Base-by-base conservation (phyloP, 106 monocot species). In the Acanthochlamys bracteata region DNA sequence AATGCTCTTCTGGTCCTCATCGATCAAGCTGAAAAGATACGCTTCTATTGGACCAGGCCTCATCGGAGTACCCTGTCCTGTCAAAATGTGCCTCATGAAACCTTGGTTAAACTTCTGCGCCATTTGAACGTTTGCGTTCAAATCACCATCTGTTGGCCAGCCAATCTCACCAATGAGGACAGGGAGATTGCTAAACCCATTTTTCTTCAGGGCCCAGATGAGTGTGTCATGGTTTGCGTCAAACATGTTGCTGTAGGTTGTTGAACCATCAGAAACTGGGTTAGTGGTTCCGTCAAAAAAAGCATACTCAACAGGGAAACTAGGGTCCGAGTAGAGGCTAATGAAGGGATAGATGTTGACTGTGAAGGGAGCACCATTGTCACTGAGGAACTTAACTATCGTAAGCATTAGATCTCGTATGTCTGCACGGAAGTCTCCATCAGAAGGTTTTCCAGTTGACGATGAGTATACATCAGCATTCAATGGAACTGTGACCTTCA, bases 341-440 rank as follows among this genome's bases (percentile, higher is more conserved):
- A 95, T 95, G 72, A 90, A 95, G 39, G 94, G 94, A 80, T 95
- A 95, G 33, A 87, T 90, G 64, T 95, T 95, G 69, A 86, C 87
- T 0, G 84, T 90, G 78, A 95, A 86, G 10, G 84, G 76, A 23
- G 68, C 82, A 4, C 54, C 73, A 57, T 84, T 95, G 72, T 84
- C 79, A 42, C 62, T 80, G 12, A 95, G 84, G 77, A 95, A 95
- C 52, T 79, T 77, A 24, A 90, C 77, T 11, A 95, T 87, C 17
- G 74, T 16, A 16, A 95, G 67, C 82, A 95, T 84, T 56, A 95
- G 82, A 23, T 71, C 71, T 14, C 67, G 84, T 69, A 95, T 95
- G 67, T 95, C 80, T 0, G 82, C 2, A 13, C 94, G 86, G 52
- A 95, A 95, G 60, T 95, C 90, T 0, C 90, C 94, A 14, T 69